Evolutionary conservation across 2,329 filamentous ascomycete genomes (phyloP).

Genomic region (Trichoderma pleuroti): DNA sequence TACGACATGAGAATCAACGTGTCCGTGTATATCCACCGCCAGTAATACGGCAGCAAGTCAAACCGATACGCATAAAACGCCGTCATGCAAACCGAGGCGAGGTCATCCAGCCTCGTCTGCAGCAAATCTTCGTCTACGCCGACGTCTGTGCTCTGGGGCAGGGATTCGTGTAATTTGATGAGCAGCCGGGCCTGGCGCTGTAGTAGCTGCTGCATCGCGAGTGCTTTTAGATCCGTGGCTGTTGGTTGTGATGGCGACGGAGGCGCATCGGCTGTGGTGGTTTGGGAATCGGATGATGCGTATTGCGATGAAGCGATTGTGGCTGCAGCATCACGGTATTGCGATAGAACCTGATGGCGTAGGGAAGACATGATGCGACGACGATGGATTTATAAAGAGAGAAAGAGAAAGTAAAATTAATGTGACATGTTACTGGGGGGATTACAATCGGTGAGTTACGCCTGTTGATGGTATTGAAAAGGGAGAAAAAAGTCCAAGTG

Average conservation of each 20-base stretch:
- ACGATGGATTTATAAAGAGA: background rate
- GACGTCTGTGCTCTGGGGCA: background rate
- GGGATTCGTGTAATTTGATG: constrained; percentile 24
- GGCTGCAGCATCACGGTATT: constrained; percentile 26
- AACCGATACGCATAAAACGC: constrained; percentile 70
- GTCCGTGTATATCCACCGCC: constrained; percentile 70
- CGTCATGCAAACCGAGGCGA: constrained; percentile 56
- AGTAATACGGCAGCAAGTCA: constrained; percentile 61
- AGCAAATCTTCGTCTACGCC: constrained; percentile 29
- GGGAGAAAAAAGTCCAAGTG: background rate
- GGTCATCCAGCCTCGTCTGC: constrained; percentile 48
- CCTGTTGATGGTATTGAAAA: background rate
- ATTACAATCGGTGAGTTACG: background rate
- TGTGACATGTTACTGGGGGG: background rate
- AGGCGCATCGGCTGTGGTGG: background rate
- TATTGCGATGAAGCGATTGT: constrained; percentile 19
- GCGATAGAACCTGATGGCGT: constrained; percentile 25
- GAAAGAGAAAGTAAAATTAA: background rate
- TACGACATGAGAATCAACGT: constrained; percentile 62
- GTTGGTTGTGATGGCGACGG: background rate
- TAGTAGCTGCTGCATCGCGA: constrained; percentile 30
- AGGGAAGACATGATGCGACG: constrained; percentile 22
- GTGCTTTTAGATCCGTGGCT: constrained; percentile 10
- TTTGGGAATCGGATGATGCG: background rate
- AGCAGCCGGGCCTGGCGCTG: constrained; percentile 29